Percentiles rank a stretch among this genome's conserved stretches.
These are phyloP conservation scores for Ochetophila trinervis DNA, from an alignment of 306 rosid species.

Conservation along the genomic window DNA sequence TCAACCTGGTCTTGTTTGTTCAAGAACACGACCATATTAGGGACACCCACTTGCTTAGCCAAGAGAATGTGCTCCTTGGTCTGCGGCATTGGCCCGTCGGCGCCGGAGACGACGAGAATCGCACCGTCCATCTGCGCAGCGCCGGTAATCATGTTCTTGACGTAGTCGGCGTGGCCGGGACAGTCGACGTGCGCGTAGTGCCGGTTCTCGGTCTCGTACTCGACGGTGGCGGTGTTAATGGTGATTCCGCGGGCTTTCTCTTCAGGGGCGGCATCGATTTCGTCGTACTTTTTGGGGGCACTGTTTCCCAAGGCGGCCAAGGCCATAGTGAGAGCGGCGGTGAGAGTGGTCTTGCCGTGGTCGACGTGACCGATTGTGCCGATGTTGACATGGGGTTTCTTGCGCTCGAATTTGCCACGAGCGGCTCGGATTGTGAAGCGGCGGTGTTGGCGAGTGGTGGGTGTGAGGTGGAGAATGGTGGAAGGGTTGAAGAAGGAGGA, in stretches of 20 bases:
- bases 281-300: slow-evolving; percentile 77
- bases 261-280: slow-evolving; percentile 86
- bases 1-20: slow-evolving; percentile 87
- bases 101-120: slow-evolving; percentile 73
- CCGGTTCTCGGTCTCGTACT: slow-evolving; percentile 83
- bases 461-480: slow-evolving; percentile 45
- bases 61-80: slow-evolving; percentile 78
- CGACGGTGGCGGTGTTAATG: slow-evolving; percentile 89
- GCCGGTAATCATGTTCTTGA: slow-evolving; percentile 78
- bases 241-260: slow-evolving; percentile 90
- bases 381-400: slow-evolving; percentile 85
- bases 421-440: slow-evolving; percentile 66
- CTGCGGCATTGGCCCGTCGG: slow-evolving; percentile 84
- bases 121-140: slow-evolving; percentile 91
- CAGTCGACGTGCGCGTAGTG: slow-evolving; percentile 87
- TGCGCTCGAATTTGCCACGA: slow-evolving; percentile 82
- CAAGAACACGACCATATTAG: slow-evolving; percentile 70
- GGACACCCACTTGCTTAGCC: slow-evolving; percentile 86
- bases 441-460: slow-evolving; percentile 37
- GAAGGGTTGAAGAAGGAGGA: slow-evolving; percentile 67
- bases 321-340: slow-evolving; percentile 93
- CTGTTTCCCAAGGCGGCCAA: slow-evolving; percentile 56
- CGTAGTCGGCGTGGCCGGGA: slow-evolving; percentile 81
- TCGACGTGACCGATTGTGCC: slow-evolving; percentile 92
- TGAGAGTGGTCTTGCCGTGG: slow-evolving; percentile 90